A percentile compares a stretch with the other conserved stretches of the same genome.
Evolutionary conservation across 2,329 filamentous ascomycete genomes (phyloP).

Genomic region (Diplodia corticola): DNA sequence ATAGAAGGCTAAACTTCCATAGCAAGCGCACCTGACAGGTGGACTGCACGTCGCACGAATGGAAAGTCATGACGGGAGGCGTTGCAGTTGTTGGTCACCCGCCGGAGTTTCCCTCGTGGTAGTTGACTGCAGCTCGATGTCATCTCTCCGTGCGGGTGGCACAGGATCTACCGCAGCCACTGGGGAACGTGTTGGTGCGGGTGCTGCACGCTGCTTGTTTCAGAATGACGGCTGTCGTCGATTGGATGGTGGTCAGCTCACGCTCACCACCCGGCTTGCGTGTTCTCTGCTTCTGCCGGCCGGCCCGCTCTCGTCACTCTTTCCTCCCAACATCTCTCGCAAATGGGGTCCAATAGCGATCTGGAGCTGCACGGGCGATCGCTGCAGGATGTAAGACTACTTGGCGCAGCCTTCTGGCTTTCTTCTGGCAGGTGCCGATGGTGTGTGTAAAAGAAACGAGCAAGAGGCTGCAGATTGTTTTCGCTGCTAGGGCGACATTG

Average conservation of each 20-base stretch:
- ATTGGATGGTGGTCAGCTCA: slow-evolving; percentile 16
- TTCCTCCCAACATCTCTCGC: neutral
- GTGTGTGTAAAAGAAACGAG: neutral
- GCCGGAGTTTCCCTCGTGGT: neutral
- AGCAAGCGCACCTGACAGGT: neutral
- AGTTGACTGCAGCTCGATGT: slow-evolving; percentile 1
- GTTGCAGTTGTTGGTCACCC: neutral
- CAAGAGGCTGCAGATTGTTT: neutral
- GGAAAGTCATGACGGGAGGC: neutral
- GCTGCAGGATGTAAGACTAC: slow-evolving; percentile 7
- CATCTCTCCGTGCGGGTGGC: slow-evolving; percentile 6
- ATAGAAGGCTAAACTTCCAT: slow-evolving; percentile 6
- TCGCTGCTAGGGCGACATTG: neutral
- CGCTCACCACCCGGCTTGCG: slow-evolving; percentile 17
- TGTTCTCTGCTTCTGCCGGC: slow-evolving; percentile 4
- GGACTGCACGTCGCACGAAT: neutral
- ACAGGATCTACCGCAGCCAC: neutral
- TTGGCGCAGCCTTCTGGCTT: neutral
- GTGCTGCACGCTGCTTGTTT: slow-evolving; percentile 15
- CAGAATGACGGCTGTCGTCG: slow-evolving; percentile 5
- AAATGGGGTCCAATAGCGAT: neutral
- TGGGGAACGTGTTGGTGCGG: neutral
- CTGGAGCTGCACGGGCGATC: slow-evolving; percentile 1
- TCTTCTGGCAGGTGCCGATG: neutral
- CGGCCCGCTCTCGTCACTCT: slow-evolving; percentile 6